Evolutionary conservation across 441 rosid species (phyloP), one percentile per base, ranked within the genome.

Genomic region (Gossypium armourianum): DNA sequence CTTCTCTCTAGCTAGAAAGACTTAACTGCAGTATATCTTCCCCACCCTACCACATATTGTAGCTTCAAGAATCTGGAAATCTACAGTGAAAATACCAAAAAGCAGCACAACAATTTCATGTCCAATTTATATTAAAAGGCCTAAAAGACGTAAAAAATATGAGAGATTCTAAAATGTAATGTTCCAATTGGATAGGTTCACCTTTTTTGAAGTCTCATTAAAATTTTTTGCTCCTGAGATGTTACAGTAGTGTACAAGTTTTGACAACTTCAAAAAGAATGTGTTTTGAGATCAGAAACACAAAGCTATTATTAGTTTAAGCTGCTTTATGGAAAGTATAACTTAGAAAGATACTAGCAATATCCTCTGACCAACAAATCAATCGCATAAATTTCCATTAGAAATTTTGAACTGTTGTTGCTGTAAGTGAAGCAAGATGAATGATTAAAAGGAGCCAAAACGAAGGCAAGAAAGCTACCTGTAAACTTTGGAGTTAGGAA

Each of bases 21-120:
- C 54, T 64, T 64, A 64, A 17, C 55, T 21, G 19, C 54, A 63
- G 1, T 0, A 16, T 24, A 59, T 32, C 54, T 32, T 62, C 36
- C 29, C 1, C 36, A 21, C n/a, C 36, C 36, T 21, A 6, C 20
- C 20, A 4, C 36, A n/a, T n/a, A n/a, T 65, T 9, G 50, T 62
- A 47, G 57, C 58, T 65, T 3, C 70, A 49, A 49, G 23, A 65
- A 65, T 47, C 57, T 13, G 58, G n/a, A n/a, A 13, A 65, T 47
- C n/a, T 24, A 65, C 29, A 65, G 0, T 2, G 45, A 20, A 69
- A 19, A 53, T 2, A 13, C n/a, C 40, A 21, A 64, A 45, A 47
- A 6, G 19, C 20, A 45, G 56, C 56, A 24, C 23, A 8, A 53
- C 45, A 50, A 26, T 8, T 6, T 49, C 26, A 6, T 1, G 36